Evolutionary conservation across 2,329 filamentous ascomycete genomes (phyloP), one percentile per base, ranked within the genome.

Genomic region (Cylindrodendrum hubeiense): DNA sequence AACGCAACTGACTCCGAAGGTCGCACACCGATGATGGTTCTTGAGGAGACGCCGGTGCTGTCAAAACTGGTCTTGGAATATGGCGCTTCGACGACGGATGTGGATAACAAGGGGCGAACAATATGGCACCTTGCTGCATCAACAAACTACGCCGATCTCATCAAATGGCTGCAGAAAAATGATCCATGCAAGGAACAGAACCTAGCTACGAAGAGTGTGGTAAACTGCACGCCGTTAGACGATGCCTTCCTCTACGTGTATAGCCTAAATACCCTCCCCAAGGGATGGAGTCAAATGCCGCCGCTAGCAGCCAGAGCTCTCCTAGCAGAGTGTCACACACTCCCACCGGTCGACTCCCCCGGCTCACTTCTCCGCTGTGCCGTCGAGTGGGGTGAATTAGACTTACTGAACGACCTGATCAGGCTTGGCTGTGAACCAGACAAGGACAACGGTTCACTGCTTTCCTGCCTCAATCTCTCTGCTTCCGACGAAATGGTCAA

Each of bases 61-160:
- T 54, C 65, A 1, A 67, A 71, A 15, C 65, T 82, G 2, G 68
- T 79, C 15, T 28, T 63, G 10, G 51, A 73, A 12, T 60, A 77
- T 19, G 68, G 70, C 0, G 75, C 73, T 0, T 56, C 68, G 7
- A 80, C 79, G 1, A 74, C 71, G 5, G 74, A 75, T 3, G 65
- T 62, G 3, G 79, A 82, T 49, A 53, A 71, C 0, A 60, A 71
- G 2, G 78, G 77, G 0, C 75, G 76, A 28, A 82, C 74, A 28
- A 75, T 82, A 12, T 82, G 80, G 80, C 80, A 82, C 59, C 73
- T 76, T 12, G 75, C 74, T 2, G 79, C 79, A 1, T 75, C 76
- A 8, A 78, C 77, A 3, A 75, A 75, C 21, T 79, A 80, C 37
- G 41, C 61, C 2, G 30, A 26, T 0, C 58, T 79, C 5, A 67